Conservation (phyloP, 129 eudicot species). For the Lonicera japonica region DNA sequence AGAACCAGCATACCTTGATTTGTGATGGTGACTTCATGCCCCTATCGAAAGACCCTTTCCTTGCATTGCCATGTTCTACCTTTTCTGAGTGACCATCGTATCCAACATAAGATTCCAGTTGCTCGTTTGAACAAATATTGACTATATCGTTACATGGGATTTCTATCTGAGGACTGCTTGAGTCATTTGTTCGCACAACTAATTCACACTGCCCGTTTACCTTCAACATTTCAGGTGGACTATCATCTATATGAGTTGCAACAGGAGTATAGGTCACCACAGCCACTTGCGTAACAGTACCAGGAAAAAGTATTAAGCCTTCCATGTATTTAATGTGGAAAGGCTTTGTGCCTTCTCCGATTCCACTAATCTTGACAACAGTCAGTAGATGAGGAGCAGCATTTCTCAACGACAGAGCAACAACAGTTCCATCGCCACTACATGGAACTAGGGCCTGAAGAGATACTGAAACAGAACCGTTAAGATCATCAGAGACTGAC, state of each 20-base stretch:
- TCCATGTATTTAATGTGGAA: conserved; percentile 49
- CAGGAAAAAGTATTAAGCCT: conserved; percentile 77
- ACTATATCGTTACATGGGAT: conserved; percentile 50
- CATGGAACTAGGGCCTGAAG: conserved; percentile 41
- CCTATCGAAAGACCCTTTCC: conserved; percentile 20
- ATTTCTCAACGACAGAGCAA: conserved; percentile 52
- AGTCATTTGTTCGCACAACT: conserved; percentile 47
- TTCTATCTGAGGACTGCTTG: conserved; percentile 41
- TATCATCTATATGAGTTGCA: conserved; percentile 2
- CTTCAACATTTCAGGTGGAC: conserved; percentile 12
- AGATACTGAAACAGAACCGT: conserved; percentile 31
- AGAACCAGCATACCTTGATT: conserved; percentile 48
- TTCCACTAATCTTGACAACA: conserved; percentile 40
- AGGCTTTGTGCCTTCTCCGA: conserved; percentile 28
- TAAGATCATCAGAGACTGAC: conserved; percentile 12
- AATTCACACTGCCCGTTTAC: conserved; percentile 44
- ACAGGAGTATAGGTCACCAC: conserved; percentile 29
- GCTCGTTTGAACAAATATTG: conserved; percentile 29
- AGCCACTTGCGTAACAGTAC: conserved; percentile 63
- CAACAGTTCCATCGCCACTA: conserved; percentile 37
- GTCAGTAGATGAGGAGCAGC: conserved; percentile 40
- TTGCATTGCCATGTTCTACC: conserved; percentile 22
- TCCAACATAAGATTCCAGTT: conserved; percentile 22
- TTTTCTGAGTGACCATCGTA: conserved; percentile 13
- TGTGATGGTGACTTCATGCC: conserved; percentile 14